Evolutionary conservation across 345 rosid species (phyloP).

Genomic region (Gossypium longicalyx): DNA sequence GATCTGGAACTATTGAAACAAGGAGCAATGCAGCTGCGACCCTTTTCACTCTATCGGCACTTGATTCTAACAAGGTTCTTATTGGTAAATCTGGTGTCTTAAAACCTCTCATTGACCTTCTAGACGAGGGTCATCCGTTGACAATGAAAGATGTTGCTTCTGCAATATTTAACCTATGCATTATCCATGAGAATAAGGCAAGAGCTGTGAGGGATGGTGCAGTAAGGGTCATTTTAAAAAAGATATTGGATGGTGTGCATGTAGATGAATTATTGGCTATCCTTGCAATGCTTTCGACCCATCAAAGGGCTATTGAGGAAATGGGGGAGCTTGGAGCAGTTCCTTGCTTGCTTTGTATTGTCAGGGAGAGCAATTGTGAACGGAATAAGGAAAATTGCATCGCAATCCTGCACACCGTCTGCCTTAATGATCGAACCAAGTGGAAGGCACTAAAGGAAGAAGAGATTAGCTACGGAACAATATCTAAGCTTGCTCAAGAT

Average conservation of each 20-base stretch:
- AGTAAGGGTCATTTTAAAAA: slow-evolving; percentile 59
- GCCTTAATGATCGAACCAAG: slow-evolving; percentile 67
- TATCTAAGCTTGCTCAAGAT: slow-evolving; percentile 67
- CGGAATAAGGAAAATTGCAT: slow-evolving; percentile 84
- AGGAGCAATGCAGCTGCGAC: slow-evolving; percentile 94
- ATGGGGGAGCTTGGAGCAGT: slow-evolving; percentile 66
- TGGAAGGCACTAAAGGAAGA: slow-evolving; percentile 77
- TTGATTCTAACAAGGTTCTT: slow-evolving; percentile 75
- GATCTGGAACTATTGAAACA: slow-evolving; percentile 59
- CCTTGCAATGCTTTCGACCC: slow-evolving; percentile 75
- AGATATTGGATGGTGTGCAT: slow-evolving; percentile 53
- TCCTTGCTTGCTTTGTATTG: slow-evolving; percentile 65
- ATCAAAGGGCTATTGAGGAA: slow-evolving; percentile 74
- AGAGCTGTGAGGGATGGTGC: slow-evolving; percentile 85
- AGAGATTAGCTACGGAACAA: slow-evolving; percentile 53
- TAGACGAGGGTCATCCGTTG: slow-evolving; percentile 75
- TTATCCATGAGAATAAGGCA: slow-evolving; percentile 71
- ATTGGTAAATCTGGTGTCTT: slow-evolving; percentile 77
- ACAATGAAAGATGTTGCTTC: slow-evolving; percentile 89
- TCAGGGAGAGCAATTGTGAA: slow-evolving; percentile 68
- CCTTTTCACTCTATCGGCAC: slow-evolving; percentile 80
- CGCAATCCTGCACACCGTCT: slow-evolving; percentile 68
- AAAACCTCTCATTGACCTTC: slow-evolving; percentile 65
- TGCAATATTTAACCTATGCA: slow-evolving; percentile 79
- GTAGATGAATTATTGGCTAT: slow-evolving; percentile 86